Conservation (phyloP, 495 filamentous ascomycete genomes). For the Neurospora intermedia region DNA sequence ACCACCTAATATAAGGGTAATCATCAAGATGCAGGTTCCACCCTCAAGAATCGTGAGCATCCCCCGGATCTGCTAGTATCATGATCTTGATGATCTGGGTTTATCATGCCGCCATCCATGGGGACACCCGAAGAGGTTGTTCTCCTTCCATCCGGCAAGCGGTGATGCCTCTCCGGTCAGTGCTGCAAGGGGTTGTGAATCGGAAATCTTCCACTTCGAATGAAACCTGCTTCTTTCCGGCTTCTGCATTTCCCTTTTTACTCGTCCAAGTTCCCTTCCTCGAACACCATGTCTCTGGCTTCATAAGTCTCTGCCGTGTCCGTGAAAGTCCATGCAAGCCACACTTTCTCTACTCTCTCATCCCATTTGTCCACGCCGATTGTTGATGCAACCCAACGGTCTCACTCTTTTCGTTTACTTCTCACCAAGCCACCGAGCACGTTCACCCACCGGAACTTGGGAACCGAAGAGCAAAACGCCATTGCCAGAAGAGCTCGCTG, state of each 20-base stretch:
- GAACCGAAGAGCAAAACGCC: background rate
- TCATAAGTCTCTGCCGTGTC: background rate
- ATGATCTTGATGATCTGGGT: background rate
- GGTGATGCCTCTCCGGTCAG: background rate
- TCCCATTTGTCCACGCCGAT: background rate
- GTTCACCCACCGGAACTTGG: background rate
- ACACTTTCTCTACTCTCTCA: background rate
- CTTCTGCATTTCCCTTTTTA: background rate
- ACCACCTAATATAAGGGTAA: background rate
- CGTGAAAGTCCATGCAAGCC: background rate
- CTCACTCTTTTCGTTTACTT: background rate
- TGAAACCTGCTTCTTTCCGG: background rate
- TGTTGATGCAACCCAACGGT: background rate
- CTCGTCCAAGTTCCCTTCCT: background rate
- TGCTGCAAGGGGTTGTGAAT: background rate
- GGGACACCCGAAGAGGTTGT: background rate
- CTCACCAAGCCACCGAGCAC: background rate
- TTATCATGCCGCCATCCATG: slow-evolving; percentile 2
- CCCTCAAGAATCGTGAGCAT: background rate
- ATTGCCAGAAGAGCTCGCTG: background rate
- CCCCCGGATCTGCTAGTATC: background rate
- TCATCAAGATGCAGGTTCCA: background rate
- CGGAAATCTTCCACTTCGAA: background rate
- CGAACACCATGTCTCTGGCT: background rate
- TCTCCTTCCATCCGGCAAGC: background rate